Conservation (phyloP, 352 stramenopile genomes). For the Phytopythium vexans region DNA sequence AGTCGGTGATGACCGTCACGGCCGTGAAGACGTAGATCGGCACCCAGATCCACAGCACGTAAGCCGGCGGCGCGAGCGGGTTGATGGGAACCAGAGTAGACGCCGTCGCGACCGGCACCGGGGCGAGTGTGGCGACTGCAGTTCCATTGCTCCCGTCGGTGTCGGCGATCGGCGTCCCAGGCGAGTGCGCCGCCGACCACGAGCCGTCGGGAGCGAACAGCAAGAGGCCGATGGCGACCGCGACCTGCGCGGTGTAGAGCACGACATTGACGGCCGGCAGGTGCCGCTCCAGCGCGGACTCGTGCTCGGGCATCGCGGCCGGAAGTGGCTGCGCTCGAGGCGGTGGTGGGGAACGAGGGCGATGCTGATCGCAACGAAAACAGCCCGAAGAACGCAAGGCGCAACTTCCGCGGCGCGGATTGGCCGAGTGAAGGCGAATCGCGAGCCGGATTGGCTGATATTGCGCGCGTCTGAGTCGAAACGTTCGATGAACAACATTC, state of each 20-base stretch:
- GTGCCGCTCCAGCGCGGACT: constrained; percentile 12
- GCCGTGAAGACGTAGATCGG: constrained; percentile 45
- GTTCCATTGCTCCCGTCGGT: constrained; percentile 14
- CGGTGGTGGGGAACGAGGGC: no score
- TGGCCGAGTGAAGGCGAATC: no score
- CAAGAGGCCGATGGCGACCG: constrained; percentile 16
- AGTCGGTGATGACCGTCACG: constrained; percentile 44
- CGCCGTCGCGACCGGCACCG: constrained; percentile 9
- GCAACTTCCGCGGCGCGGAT: no score
- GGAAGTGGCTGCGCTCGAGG: no score
- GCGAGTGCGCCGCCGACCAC: constrained; percentile 13
- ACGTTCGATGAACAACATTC: no score
- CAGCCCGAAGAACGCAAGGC: no score
- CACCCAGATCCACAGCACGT: constrained; percentile 53
- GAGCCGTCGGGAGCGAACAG: constrained; percentile 29
- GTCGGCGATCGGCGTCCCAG: neutral
- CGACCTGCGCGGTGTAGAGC: constrained; percentile 27
- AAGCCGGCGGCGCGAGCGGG: constrained; percentile 39
- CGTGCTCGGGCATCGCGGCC: neutral
- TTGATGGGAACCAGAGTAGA: constrained; percentile 28
- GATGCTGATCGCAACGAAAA: no score
- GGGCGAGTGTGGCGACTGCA: neutral
- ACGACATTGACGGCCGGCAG: constrained; percentile 29
- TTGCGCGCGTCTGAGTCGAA: no score
- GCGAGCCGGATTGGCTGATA: no score